phyloP scores from a whole-genome alignment of 441 rosid species.

The Pelargonium fulgidum region DNA sequence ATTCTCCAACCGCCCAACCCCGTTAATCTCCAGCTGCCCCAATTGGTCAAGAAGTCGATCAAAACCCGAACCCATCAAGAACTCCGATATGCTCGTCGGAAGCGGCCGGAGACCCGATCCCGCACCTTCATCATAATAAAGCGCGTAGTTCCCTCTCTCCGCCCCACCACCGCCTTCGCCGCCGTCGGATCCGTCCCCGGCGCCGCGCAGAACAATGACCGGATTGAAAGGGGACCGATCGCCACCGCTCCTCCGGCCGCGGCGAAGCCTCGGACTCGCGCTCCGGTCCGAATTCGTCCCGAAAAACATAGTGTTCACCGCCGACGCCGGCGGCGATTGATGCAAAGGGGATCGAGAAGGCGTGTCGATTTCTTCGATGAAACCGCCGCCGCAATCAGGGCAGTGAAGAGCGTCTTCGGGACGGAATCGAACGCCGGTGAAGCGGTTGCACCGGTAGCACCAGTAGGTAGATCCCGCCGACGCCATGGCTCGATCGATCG shows the following conservation, averaged over 20 bases:
- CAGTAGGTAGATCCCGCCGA: conserved; percentile 36
- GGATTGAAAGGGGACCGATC: conserved; percentile 56
- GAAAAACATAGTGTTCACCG: too few species aligned
- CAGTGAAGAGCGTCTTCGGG: conserved; percentile 32
- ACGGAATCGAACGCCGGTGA: conserved; percentile 24
- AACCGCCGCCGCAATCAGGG: conserved; percentile 47
- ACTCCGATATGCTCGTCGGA: conserved; percentile 51
- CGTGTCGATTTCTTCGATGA: conserved; percentile 32
- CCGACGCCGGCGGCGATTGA: conserved; percentile 13
- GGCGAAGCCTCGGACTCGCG: conserved; percentile 23
- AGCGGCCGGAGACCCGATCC: conserved; percentile 48
- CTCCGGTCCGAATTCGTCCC: too few species aligned
- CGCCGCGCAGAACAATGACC: conserved; percentile 49
- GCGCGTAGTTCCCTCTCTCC: conserved; percentile 5
- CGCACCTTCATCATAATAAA: conserved; percentile 14
- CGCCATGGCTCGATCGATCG: conserved; percentile 21
- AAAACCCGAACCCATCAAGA: conserved; percentile 58
- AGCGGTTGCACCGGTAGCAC: conserved; percentile 50
- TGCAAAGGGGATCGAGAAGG: conserved; percentile 24
- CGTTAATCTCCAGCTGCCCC: conserved; percentile 39
- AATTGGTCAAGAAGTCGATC: conserved; percentile 56
- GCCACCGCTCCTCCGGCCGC: conserved; percentile 29
- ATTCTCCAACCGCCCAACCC: conserved; percentile 35
- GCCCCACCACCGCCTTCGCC: not conserved
- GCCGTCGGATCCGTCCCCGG: conserved; percentile 15